Percentiles rank a stretch among this genome's conserved stretches.
phyloP scores from a whole-genome alignment of 345 rosid genomes.

The Cochlearia excelsa region DNA sequence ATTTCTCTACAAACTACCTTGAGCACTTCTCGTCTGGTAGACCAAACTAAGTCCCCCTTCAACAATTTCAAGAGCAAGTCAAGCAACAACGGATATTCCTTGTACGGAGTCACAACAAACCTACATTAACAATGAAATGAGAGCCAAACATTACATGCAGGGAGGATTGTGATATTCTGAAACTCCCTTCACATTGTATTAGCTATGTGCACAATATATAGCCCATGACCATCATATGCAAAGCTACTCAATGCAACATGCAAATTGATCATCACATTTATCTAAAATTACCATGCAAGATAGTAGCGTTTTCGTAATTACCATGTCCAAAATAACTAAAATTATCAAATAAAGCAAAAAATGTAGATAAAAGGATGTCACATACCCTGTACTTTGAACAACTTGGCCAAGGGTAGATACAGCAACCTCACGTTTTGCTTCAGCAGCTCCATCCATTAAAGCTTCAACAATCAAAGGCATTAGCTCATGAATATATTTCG shows the following conservation, averaged over 20 bases:
- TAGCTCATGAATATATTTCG: slow-evolving; percentile 81
- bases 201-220: slow-evolving; percentile 17
- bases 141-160: slow-evolving; percentile 15
- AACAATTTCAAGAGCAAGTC: slow-evolving; percentile 92
- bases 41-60: slow-evolving; percentile 94
- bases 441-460: slow-evolving; percentile 95
- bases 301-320: neutral
- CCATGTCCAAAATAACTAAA: slow-evolving; percentile 8
- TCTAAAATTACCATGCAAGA: slow-evolving; percentile 11
- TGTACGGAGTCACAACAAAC: slow-evolving; percentile 94
- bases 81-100: slow-evolving; percentile 83
- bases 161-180: slow-evolving; percentile 11
- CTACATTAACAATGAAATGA: slow-evolving; percentile 40
- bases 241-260: slow-evolving; percentile 14
- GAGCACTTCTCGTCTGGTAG: slow-evolving; percentile 94
- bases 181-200: slow-evolving; percentile 18
- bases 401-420: slow-evolving; percentile 98
- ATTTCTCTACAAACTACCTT: slow-evolving; percentile 57
- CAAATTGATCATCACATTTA: slow-evolving; percentile 24
- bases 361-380: slow-evolving; percentile 22
- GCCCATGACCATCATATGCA: slow-evolving; percentile 9
- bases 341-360: slow-evolving; percentile 8
- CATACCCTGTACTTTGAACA: slow-evolving; percentile 97
- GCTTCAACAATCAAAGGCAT: slow-evolving; percentile 99
- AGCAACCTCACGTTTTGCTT: slow-evolving; percentile 92